phyloP scores from a whole-genome alignment of 495 filamentous ascomycete species.

The Pyronema domesticum region DNA sequence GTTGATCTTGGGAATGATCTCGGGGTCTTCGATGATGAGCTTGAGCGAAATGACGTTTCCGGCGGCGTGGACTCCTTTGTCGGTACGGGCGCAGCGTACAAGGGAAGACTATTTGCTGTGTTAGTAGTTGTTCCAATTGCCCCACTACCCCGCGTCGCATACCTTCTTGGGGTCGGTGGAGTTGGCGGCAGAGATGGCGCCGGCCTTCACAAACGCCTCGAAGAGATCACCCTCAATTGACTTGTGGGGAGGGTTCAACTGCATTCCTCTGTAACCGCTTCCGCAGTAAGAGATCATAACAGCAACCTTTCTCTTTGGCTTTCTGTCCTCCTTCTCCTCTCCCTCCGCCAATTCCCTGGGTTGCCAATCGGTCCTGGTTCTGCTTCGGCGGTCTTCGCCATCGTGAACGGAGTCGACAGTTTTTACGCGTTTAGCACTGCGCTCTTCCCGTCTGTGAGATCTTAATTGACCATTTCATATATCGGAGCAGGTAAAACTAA shows the following conservation, averaged over 20 bases:
- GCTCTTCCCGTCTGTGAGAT: constrained; percentile 8
- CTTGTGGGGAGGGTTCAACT: constrained; percentile 59
- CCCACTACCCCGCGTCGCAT: neutral
- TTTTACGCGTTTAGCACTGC: neutral
- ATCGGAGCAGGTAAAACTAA: neutral
- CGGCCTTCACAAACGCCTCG: constrained; percentile 67
- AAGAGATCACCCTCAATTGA: constrained; percentile 98
- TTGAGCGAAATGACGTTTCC: constrained; percentile 93
- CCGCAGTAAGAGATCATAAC: constrained; percentile 89
- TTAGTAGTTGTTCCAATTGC: neutral
- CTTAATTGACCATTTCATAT: constrained; percentile 15
- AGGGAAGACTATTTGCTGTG: constrained; percentile 43
- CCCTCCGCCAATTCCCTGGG: neutral
- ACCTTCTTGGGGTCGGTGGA: constrained; percentile 83
- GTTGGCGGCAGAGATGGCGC: constrained; percentile 90
- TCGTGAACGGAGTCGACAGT: neutral
- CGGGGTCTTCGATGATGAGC: constrained; percentile 77
- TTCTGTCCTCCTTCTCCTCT: constrained; percentile 43
- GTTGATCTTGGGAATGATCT: constrained; percentile 83
- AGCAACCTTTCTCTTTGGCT: constrained; percentile 88
- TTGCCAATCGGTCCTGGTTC: constrained; percentile 14
- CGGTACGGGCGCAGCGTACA: constrained; percentile 82
- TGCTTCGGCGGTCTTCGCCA: too few relatives aligned
- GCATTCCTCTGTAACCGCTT: constrained; percentile 94
- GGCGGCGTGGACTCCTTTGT: constrained; percentile 95